A percentile compares a stretch with the other conserved stretches of the same genome.
phyloP scores from a whole-genome alignment of 805 yeast species.

The Metschnikowia amazonensis region DNA sequence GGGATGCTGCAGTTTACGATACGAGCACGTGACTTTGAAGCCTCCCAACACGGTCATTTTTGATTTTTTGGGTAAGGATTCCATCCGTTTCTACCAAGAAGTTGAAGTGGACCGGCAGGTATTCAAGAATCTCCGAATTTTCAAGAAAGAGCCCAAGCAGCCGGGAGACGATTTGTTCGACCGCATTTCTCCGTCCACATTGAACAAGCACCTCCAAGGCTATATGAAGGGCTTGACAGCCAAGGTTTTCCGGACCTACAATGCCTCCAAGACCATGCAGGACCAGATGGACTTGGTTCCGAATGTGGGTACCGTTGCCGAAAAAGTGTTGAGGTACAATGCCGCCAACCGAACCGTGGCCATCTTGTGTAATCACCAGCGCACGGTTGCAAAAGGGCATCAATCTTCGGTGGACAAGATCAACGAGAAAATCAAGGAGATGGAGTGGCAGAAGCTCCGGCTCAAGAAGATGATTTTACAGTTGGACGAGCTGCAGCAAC shows the following conservation, averaged over 20 bases:
- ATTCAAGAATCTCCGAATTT: constrained; percentile 80
- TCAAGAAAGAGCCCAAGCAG: constrained; percentile 82
- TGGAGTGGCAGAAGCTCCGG: constrained; percentile 80
- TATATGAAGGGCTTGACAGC: constrained; percentile 95
- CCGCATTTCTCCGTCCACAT: constrained; percentile 74
- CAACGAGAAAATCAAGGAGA: constrained; percentile 69
- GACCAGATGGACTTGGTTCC: constrained; percentile 82
- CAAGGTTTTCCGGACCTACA: constrained; percentile 94
- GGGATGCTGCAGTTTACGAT: constrained; percentile 93
- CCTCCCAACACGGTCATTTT: constrained; percentile 85
- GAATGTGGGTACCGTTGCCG: constrained; percentile 84
- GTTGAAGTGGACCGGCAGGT: constrained; percentile 91
- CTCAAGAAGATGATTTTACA: constrained; percentile 65
- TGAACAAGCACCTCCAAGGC: constrained; percentile 82
- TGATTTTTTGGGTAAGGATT: constrained; percentile 94
- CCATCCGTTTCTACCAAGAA: constrained; percentile 86
- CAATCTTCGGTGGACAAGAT: constrained; percentile 78
- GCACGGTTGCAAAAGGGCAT: constrained; percentile 83
- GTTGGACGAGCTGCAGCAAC: constrained; percentile 52
- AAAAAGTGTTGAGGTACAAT: constrained; percentile 81
- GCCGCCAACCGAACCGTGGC: constrained; percentile 97
- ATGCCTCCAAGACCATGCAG: constrained; percentile 96
- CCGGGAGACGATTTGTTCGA: constrained; percentile 94
- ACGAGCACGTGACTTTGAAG: constrained; percentile 78
- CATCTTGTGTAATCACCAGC: constrained; percentile 93